Conservation (phyloP, 768 basidiomycete species). For the Auricularia auricula-judae region DNA sequence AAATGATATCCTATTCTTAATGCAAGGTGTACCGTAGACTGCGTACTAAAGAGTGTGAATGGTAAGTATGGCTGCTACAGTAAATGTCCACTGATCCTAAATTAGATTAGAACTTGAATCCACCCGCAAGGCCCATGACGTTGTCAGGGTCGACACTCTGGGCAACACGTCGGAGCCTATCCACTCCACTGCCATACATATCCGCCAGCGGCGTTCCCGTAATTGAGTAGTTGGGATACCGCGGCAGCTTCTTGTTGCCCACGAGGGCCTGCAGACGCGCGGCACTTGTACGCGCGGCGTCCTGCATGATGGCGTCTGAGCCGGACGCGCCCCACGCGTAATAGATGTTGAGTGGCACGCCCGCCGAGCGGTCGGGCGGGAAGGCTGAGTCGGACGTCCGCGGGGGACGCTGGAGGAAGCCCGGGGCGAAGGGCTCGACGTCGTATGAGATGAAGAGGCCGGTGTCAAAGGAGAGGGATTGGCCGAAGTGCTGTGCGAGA, state of each 20-base stretch:
- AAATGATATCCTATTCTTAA: too few species aligned
- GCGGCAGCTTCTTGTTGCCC: slow-evolving; percentile 23
- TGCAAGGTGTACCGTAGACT: too few species aligned
- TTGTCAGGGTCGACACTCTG: slow-evolving; percentile 39
- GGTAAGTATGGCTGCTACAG: too few species aligned
- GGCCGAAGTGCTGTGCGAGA: neutral
- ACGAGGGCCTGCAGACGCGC: slow-evolving; percentile 24
- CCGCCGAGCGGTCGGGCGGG: slow-evolving; percentile 8
- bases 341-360: slow-evolving; percentile 36
- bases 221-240: slow-evolving; percentile 55
- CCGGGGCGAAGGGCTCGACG: neutral
- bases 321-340: slow-evolving; percentile 34
- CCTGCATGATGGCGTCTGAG: slow-evolving; percentile 29
- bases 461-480: slow-evolving; percentile 19
- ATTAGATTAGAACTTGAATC: slow-evolving; percentile 35
- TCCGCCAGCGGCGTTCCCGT: slow-evolving; percentile 35
- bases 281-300: slow-evolving; percentile 15
- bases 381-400: neutral
- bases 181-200: slow-evolving; percentile 37
- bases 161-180: slow-evolving; percentile 29
- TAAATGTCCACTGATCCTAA: too few species aligned
- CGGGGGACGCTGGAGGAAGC: neutral
- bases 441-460: slow-evolving; percentile 30
- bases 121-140: slow-evolving; percentile 57
- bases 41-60: too few species aligned